phyloP scores from a whole-genome alignment of 2,329 filamentous ascomycete species.

The Beauveria varroae region DNA sequence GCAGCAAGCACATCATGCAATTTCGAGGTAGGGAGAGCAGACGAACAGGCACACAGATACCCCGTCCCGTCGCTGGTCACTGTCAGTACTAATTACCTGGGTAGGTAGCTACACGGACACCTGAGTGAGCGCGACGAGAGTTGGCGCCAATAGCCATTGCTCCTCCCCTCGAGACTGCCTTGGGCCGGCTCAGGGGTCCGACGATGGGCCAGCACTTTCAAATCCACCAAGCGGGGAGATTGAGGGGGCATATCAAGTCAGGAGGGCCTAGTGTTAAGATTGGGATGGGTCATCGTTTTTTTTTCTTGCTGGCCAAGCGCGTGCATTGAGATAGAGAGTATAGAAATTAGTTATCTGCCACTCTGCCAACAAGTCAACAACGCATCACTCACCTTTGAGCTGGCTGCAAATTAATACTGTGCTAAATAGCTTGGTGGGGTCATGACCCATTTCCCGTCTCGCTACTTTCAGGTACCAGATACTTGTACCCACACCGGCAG shows the following conservation, averaged over 20 bases:
- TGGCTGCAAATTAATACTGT: background rate
- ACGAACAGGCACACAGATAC: too few relatives aligned
- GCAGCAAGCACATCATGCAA: too few relatives aligned
- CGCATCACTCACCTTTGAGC: background rate
- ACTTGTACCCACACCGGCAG: too few relatives aligned
- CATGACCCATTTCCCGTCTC: background rate
- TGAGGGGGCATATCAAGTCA: background rate
- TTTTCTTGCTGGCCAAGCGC: background rate
- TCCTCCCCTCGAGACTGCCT: background rate
- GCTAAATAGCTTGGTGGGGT: background rate
- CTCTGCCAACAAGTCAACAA: too few relatives aligned
- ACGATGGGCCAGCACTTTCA: background rate
- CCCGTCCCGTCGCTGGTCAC: too few relatives aligned
- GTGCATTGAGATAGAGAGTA: background rate
- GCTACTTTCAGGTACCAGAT: background rate
- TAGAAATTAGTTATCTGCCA: too few relatives aligned
- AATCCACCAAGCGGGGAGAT: background rate
- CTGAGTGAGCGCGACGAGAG: background rate
- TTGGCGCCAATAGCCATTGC: background rate
- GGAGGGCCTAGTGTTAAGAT: background rate
- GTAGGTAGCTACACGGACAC: too few relatives aligned
- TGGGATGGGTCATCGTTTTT: background rate
- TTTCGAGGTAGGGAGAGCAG: too few relatives aligned
- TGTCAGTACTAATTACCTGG: too few relatives aligned
- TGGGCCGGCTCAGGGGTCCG: background rate